Evolutionary conservation across 768 basidiomycete genomes (phyloP), one percentile per base, ranked within the genome.

Genomic region (Floccularia luteovirens): DNA sequence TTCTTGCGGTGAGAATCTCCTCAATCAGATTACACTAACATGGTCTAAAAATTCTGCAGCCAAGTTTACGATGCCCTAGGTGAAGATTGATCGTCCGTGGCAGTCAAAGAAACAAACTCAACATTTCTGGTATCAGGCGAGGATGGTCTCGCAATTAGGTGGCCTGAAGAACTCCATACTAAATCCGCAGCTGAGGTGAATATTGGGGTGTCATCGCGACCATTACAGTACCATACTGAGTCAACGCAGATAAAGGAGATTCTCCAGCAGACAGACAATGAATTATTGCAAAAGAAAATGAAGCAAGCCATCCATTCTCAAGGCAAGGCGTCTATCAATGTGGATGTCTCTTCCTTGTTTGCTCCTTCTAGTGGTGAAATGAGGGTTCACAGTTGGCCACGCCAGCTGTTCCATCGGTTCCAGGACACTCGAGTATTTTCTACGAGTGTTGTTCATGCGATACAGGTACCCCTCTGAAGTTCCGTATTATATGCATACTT

Each of bases 51-150:
- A 14, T 39, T 22, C 34, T 30, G 16, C 47, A 81, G 87, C 16
- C 78, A 77, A 37, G 76, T 89, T 4, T 90, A 91, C 58, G 86
- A 90, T 54, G 58, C 70, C 23, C 66, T 88, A 51, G 89, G 87
- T 69, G 55, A 59, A 60, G 25, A n/a, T 19, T 10, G 10, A 30
- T 10, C 27, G 10, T 37, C 36, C 22, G 13, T 23, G 6, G 16
- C 13, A 5, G 36, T 37, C 22, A 13, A 8, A 8, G 10, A 5
- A 22, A 16, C 16, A 11, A 11, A 5, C 13, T 22, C 8, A 6
- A 24, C 20, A 19, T 19, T 23, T 5, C 21, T 19, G 13, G 8
- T 8, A 39, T 4, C 35, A 66, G 60, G 59, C 24, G 53, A 64
- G 43, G 46, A 52, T 37, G 70, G 67, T 32, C 19, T 41, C 5